Evolutionary conservation across 2,329 filamentous ascomycete genomes (phyloP).

Genomic region (Fusarium armeniacum): DNA sequence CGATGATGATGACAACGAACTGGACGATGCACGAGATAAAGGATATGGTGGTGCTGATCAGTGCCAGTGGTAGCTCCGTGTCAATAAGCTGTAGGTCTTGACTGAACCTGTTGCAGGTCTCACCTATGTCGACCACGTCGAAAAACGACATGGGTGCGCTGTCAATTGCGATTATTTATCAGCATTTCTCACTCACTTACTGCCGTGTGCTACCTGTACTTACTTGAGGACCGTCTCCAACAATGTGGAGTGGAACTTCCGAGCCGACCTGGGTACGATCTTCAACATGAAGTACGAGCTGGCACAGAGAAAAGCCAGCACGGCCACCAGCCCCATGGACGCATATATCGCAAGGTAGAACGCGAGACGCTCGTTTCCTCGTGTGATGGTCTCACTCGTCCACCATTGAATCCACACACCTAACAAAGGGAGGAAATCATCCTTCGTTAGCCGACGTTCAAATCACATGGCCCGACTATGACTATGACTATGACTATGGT

Average conservation of each 20-base stretch:
- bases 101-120: conserved; percentile 57
- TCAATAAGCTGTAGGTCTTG: conserved; percentile 58
- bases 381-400: conserved; percentile 14
- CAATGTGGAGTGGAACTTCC: conserved; percentile 15
- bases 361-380: conserved; percentile 15
- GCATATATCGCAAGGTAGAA: conserved; percentile 19
- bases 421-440: neutral
- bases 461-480: conserved; percentile 9
- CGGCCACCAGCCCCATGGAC: conserved; percentile 12
- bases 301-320: conserved; percentile 16
- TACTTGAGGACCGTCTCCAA: conserved; percentile 17
- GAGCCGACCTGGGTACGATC: conserved; percentile 15
- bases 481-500: conserved; percentile 8
- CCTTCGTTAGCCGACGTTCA: conserved; percentile 15
- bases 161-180: conserved; percentile 9
- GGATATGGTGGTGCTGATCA: conserved; percentile 37
- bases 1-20: conserved; percentile 31
- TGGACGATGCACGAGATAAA: conserved; percentile 38
- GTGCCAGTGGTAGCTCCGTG: conserved; percentile 51
- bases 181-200: conserved; percentile 11
- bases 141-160: conserved; percentile 54
- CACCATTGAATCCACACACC: conserved; percentile 20
- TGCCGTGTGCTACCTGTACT: conserved; percentile 11
- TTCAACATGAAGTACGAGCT: conserved; percentile 15
- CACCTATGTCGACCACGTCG: conserved; percentile 53